phyloP scores from a whole-genome alignment of 495 filamentous ascomycete genomes.

The Penicillium goetzii region DNA sequence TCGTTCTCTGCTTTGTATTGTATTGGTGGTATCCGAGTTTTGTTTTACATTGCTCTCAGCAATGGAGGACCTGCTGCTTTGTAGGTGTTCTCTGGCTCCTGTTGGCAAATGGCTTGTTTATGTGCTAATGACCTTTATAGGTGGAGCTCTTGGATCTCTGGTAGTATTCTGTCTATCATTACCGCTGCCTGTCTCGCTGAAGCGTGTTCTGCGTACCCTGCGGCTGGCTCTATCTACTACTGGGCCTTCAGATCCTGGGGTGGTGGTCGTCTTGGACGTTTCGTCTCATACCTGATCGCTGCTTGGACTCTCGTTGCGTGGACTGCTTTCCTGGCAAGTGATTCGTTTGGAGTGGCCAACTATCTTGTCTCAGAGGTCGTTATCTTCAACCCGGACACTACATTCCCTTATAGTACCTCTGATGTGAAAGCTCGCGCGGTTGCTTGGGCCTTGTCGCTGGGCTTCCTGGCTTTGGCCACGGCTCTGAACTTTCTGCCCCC shows the following conservation, averaged over 20 bases:
- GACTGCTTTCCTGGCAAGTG: slow-evolving; percentile 40
- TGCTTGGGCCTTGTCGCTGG: slow-evolving; percentile 38
- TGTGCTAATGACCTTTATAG: slow-evolving; percentile 20
- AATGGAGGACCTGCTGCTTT: slow-evolving; percentile 39
- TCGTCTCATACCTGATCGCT: slow-evolving; percentile 40
- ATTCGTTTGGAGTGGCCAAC: slow-evolving; percentile 44
- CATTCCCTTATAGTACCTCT: slow-evolving; percentile 35
- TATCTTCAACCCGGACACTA: slow-evolving; percentile 38
- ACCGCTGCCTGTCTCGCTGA: slow-evolving; percentile 42
- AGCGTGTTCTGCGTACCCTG: slow-evolving; percentile 40
- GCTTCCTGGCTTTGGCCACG: slow-evolving; percentile 38
- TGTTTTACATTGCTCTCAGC: slow-evolving; percentile 42
- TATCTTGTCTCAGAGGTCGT: slow-evolving; percentile 39
- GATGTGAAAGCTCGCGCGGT: slow-evolving; percentile 38
- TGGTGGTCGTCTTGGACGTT: slow-evolving; percentile 34
- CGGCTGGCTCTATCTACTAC: slow-evolving; percentile 44
- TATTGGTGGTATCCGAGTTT: slow-evolving; percentile 40
- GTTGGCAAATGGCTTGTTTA: not conserved
- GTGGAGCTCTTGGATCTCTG: slow-evolving; percentile 44
- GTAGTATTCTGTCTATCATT: slow-evolving; percentile 41
- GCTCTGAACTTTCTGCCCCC: slow-evolving; percentile 39
- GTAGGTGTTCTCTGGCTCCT: slow-evolving; percentile 15
- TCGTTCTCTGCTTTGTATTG: slow-evolving; percentile 41
- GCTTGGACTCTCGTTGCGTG: slow-evolving; percentile 44
- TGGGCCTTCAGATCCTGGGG: slow-evolving; percentile 45